Evolutionary conservation across 371 early-diverging fungal species (phyloP), one percentile per base, ranked within the genome.

Genomic region (Lichtheimia corymbifera): DNA sequence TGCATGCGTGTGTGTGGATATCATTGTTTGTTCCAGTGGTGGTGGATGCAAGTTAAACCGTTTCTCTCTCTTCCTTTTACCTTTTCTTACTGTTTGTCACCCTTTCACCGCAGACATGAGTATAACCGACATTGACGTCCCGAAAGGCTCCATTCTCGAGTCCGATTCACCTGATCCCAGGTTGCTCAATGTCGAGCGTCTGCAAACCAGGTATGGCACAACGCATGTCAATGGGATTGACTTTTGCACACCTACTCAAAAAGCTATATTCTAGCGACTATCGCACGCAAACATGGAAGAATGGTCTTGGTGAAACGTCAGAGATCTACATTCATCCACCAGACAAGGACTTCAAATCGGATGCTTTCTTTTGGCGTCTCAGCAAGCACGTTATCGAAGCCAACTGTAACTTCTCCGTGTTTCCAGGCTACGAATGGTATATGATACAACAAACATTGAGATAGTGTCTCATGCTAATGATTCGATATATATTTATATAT

Each of bases 301-400:
- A 90, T 70, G 90, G 90, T 0, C 77, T 88, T 7, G 90, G 90
- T 24, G 74, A 63, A 47, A 90, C 90, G 7, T 55, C 68, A 13
- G 84, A 88, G 58, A 86, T 90, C 47, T 72, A 78, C 45, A 86
- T 88, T 17, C 72, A 80, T 62, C 90, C 90, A 15, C 72, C 76
- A 2, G 63, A 67, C 15, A 70, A 72, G 44, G 72, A 87, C 61
- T 84, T 68, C 55, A 65, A 70, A 51, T 66, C 71, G 45, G 89
- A 88, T 43, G 57, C 73, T 0, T 90, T 90, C 66, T 66, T 84
- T 53, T 90, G 90, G 90, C 73, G 89, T 27, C 62, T 90, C 7
- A 79, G 82, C 40, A 55, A 72, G 22, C 76, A 83, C 24, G 73
- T 72, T 47, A 76, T 90, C 25, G 63, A 74, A 17, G 84, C 79